These are phyloP conservation scores for Pseudogymnoascus sp. DNA, from an alignment of 2,329 filamentous ascomycete genomes.

Conservation along the genomic window DNA sequence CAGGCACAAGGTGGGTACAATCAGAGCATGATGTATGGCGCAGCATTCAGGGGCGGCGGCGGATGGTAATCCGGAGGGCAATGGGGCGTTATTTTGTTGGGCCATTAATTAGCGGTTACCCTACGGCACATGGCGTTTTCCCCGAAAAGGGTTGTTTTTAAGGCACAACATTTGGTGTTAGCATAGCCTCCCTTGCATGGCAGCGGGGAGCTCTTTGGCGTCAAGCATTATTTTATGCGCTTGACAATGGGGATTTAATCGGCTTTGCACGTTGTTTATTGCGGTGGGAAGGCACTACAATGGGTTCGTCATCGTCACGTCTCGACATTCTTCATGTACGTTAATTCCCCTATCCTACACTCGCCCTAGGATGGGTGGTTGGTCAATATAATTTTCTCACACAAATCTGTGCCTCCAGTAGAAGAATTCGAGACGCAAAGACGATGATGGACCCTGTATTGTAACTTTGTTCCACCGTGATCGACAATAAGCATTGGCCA, in stretches of 20 bases:
- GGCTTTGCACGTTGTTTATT: constrained; percentile 17
- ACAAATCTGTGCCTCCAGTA: constrained; percentile 32
- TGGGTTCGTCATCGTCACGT: constrained; percentile 65
- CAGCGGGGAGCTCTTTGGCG: constrained; percentile 29
- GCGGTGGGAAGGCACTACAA: constrained; percentile 24
- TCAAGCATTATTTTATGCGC: constrained; percentile 21
- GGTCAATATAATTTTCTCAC: constrained; percentile 43
- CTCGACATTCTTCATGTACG: constrained; percentile 52
- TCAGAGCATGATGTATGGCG: constrained; percentile 73
- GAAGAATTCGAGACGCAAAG: constrained; percentile 35
- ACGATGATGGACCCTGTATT: constrained; percentile 54
- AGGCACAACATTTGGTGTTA: constrained; percentile 33
- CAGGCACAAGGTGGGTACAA: constrained; percentile 94
- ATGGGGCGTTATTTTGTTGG: constrained; percentile 21
- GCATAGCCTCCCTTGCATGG: constrained; percentile 34
- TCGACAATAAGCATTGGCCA: constrained; percentile 10
- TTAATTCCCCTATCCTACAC: constrained; percentile 42
- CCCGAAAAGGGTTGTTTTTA: constrained; percentile 25
- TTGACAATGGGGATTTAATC: constrained; percentile 18
- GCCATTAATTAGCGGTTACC: constrained; percentile 10
- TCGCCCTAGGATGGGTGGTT: constrained; percentile 28
- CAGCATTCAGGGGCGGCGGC: constrained; percentile 55
- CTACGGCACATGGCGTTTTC: constrained; percentile 9
- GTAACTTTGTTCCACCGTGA: constrained; percentile 32
- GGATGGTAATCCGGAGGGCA: constrained; percentile 43